phyloP scores from a whole-genome alignment of 257 asterid species.

The Nicotiana obtusifolia region DNA sequence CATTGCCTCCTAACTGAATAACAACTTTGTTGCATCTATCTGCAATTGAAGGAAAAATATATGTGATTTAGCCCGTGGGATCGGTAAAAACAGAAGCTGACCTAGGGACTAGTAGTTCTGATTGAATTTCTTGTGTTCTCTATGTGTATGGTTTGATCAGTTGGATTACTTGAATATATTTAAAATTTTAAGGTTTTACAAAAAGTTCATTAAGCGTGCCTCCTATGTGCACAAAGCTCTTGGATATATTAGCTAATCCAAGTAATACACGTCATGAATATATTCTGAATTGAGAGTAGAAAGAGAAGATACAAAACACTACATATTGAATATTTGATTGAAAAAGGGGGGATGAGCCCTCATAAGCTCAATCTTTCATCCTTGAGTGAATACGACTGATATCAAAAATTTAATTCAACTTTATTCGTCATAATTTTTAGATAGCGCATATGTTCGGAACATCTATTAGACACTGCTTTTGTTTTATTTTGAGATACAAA shows the following conservation, averaged over 20 bases:
- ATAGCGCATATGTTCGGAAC: conserved; percentile 19
- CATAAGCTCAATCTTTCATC: conserved; percentile 71
- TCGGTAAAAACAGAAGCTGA: neutral
- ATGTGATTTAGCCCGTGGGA: neutral
- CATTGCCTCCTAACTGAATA: too few relatives aligned
- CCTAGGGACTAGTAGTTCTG: neutral
- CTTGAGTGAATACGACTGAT: conserved; percentile 53
- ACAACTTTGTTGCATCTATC: too few relatives aligned
- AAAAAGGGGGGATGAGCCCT: conserved; percentile 56
- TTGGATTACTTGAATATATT: neutral
- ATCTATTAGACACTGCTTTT: conserved; percentile 21
- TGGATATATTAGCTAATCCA: neutral
- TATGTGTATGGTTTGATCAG: neutral
- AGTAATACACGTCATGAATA: neutral
- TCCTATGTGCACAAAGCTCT: neutral
- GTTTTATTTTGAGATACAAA: conserved; percentile 16
- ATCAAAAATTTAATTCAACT: conserved; percentile 47
- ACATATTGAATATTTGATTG: conserved; percentile 77
- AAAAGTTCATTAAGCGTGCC: neutral
- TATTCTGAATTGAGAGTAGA: neutral
- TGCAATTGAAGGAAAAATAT: too few relatives aligned
- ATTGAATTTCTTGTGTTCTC: neutral
- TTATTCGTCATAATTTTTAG: conserved; percentile 50
- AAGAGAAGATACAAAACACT: conserved; percentile 7
- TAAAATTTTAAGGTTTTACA: neutral